Percentiles rank a stretch among this genome's conserved stretches.
phyloP scores from a whole-genome alignment of 805 yeast species.

The Candida quercuum region DNA sequence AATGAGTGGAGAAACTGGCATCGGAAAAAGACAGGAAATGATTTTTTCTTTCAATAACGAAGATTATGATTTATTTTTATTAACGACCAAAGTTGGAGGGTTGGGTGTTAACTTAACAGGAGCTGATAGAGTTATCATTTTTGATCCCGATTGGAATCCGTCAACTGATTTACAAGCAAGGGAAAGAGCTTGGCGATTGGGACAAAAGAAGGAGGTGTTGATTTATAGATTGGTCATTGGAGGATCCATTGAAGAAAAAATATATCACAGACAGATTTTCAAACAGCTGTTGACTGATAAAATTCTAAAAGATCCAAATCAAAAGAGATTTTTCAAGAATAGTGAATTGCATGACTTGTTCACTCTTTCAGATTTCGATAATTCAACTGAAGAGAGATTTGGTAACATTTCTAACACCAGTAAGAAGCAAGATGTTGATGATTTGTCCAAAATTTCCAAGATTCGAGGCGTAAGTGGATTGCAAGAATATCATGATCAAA shows the following conservation, averaged over 20 bases:
- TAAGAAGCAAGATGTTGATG: slow-evolving; percentile 46
- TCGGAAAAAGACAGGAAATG: slow-evolving; percentile 65
- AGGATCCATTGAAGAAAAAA: slow-evolving; percentile 94
- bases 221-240: slow-evolving; percentile 90
- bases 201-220: slow-evolving; percentile 88
- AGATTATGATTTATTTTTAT: slow-evolving; percentile 57
- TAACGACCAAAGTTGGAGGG: slow-evolving; percentile 96
- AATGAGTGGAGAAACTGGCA: slow-evolving; percentile 94
- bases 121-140: slow-evolving; percentile 89
- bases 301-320: slow-evolving; percentile 92
- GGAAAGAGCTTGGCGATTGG: slow-evolving; percentile 95
- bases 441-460: slow-evolving; percentile 56
- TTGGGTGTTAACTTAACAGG: slow-evolving; percentile 92
- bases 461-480: slow-evolving; percentile 71
- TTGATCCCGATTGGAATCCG: slow-evolving; percentile 98
- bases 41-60: slow-evolving; percentile 78
- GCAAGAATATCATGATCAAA: slow-evolving; percentile 50
- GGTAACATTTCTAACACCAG: slow-evolving; percentile 28
- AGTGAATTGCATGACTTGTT: slow-evolving; percentile 89
- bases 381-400: slow-evolving; percentile 45
- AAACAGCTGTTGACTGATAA: slow-evolving; percentile 91
- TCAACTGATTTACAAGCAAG: slow-evolving; percentile 96
- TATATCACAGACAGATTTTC: slow-evolving; percentile 94
- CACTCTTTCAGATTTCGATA: slow-evolving; percentile 66
- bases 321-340: slow-evolving; percentile 85